Conservation (phyloP, 2,329 filamentous ascomycete genomes). For the Teratosphaeria gauchensis region DNA sequence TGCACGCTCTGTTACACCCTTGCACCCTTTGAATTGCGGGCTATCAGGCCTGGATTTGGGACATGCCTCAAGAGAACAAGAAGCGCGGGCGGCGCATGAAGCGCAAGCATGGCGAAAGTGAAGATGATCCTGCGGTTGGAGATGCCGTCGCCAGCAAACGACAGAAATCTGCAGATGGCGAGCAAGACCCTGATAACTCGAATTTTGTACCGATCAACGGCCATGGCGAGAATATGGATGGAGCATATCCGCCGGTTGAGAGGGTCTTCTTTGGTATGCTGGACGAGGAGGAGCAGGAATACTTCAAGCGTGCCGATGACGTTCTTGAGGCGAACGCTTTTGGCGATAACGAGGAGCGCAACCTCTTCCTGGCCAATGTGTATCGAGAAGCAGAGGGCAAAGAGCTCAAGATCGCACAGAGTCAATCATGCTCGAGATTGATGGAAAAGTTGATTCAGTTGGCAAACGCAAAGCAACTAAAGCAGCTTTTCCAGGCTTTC, state of each 20-base stretch:
- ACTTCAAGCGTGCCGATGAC: conserved; percentile 83
- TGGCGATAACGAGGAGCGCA: conserved; percentile 53
- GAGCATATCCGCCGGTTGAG: conserved; percentile 36
- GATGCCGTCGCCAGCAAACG: conserved; percentile 30
- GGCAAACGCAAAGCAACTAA: conserved; percentile 70
- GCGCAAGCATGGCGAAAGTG: conserved; percentile 32
- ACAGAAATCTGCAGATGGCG: conserved; percentile 27
- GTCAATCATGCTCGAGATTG: conserved; percentile 85
- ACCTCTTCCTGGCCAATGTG: conserved; percentile 60
- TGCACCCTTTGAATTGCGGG: background rate
- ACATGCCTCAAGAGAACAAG: conserved; percentile 51
- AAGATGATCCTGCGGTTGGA: conserved; percentile 4
- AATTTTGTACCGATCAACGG: conserved; percentile 11
- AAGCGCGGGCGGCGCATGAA: conserved; percentile 49
- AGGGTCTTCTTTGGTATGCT: conserved; percentile 87
- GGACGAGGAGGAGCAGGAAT: conserved; percentile 86
- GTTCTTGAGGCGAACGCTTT: conserved; percentile 87
- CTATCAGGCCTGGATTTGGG: background rate
- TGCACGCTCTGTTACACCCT: background rate
- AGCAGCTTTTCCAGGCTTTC: conserved; percentile 77
- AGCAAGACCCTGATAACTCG: background rate
- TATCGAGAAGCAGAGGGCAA: conserved; percentile 82
- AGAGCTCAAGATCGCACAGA: conserved; percentile 90
- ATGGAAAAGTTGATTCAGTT: conserved; percentile 85
- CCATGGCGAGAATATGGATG: conserved; percentile 17